A percentile compares a stretch with the other conserved stretches of the same genome.
phyloP scores from a whole-genome alignment of 2,329 filamentous ascomycete genomes.

The Colletotrichum horii region DNA sequence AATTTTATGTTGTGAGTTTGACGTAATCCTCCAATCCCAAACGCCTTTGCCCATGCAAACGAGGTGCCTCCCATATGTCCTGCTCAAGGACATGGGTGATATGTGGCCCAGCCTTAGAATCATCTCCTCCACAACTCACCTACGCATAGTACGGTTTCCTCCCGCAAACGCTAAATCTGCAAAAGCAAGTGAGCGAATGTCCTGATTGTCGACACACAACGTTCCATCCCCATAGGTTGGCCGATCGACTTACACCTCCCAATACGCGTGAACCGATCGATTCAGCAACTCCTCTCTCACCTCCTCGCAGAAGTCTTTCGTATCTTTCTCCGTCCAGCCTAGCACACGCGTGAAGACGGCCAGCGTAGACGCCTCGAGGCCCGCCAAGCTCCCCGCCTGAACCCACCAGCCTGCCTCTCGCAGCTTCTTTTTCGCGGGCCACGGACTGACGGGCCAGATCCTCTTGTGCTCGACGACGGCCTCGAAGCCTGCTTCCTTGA shows the following conservation, averaged over 20 bases:
- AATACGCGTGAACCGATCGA: constrained; percentile 35
- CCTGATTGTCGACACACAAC: background rate
- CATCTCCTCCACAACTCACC: background rate
- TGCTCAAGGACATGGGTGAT: background rate
- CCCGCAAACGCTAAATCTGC: constrained; percentile 2
- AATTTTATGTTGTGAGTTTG: background rate
- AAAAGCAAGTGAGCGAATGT: background rate
- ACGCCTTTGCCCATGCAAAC: background rate
- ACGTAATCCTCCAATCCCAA: background rate
- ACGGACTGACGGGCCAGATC: constrained; percentile 53
- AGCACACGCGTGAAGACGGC: constrained; percentile 33
- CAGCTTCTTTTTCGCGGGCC: constrained; percentile 37
- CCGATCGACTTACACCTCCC: constrained; percentile 16
- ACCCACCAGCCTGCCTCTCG: constrained; percentile 38
- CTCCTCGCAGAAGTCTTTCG: constrained; percentile 29
- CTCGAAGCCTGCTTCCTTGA: constrained; percentile 59
- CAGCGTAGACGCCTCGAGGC: constrained; percentile 34
- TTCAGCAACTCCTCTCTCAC: constrained; percentile 34
- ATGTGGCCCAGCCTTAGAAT: background rate
- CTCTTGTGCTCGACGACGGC: constrained; percentile 53
- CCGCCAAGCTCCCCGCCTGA: constrained; percentile 9
- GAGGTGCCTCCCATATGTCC: background rate
- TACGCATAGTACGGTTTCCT: background rate
- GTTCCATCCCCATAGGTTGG: too few species aligned
- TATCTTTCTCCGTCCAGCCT: constrained; percentile 34